Conservation (phyloP, 2,329 filamentous ascomycete species). For the Neocucurbitaria cava region DNA sequence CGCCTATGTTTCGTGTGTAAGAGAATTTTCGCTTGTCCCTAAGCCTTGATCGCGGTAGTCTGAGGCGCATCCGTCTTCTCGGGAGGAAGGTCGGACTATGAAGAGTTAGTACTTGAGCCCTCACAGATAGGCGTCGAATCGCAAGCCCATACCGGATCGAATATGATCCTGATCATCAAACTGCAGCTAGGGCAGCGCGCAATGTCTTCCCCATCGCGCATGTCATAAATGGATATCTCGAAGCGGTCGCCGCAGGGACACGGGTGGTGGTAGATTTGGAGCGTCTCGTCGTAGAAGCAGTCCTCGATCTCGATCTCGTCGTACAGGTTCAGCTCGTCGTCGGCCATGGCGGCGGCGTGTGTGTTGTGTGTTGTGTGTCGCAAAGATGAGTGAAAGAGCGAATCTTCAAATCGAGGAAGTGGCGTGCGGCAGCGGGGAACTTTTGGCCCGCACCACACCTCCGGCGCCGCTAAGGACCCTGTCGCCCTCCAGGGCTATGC, state of each 20-base stretch:
- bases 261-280: slow-evolving; percentile 93
- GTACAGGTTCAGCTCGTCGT: slow-evolving; percentile 71
- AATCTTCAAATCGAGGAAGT: slow-evolving; percentile 3
- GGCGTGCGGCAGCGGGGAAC: slow-evolving; percentile 13
- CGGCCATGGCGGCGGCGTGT: slow-evolving; percentile 32
- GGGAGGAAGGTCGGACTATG: slow-evolving; percentile 41
- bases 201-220: slow-evolving; percentile 89
- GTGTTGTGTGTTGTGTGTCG: too few relatives aligned
- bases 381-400: slow-evolving; percentile 5
- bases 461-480: slow-evolving; percentile 14
- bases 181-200: slow-evolving; percentile 98
- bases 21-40: slow-evolving; percentile 3
- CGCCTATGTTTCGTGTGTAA: too few relatives aligned
- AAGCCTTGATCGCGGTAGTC: slow-evolving; percentile 35
- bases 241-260: slow-evolving; percentile 98
- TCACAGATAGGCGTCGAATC: not conserved
- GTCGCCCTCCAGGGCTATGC: too few relatives aligned
- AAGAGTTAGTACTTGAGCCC: not conserved
- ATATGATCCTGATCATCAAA: slow-evolving; percentile 95
- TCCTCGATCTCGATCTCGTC: slow-evolving; percentile 99
- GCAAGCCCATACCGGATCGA: slow-evolving; percentile 71
- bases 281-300: slow-evolving; percentile 86
- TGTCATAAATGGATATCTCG: slow-evolving; percentile 83
- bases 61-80: slow-evolving; percentile 33
- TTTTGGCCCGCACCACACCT: slow-evolving; percentile 15